Base-by-base conservation (phyloP, 2,329 filamentous ascomycete species). In the Colletotrichum sp. region DNA sequence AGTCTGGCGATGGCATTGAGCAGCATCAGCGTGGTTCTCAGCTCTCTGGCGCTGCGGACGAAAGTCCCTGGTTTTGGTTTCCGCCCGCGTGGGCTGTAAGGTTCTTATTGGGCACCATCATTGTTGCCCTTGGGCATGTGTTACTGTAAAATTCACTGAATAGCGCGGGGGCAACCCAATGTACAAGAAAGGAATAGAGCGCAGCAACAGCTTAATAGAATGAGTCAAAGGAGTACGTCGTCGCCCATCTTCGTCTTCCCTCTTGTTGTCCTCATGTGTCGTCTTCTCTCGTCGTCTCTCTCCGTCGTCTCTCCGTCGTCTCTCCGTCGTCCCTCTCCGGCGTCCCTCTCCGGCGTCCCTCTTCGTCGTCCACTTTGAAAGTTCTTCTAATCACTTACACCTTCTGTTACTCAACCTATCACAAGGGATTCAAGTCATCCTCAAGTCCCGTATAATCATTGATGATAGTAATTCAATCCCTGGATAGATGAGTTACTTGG, bases 1-100 rank as follows among this genome's bases (percentile, higher is more conserved):
- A 94, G 93, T 79, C 85, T 98, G 82, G 96, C 96, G 1, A 99
- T 98, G 96, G 96, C 96, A 30, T 85, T 96, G 83, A 98, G 96
- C 84, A 96, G 94, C 84, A 93, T 98, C 79, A 97, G 95, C 81
- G 96, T 99, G 62, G 94, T 98, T 67, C 86, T 92, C 81, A 98
- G 95, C 83, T 96, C 94, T 86, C 85, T 98, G 81, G 89, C 92
- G 66, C 84, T 98, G 86, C 91, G 93, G 82, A 89, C 83, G 71
- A 78, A 82, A 65, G 74, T 89, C 13, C 86, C 87, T 10, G 80
- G 84, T 26, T 44, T 90, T 12, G 88, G 89, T 3, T 91, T 89
- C 79, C 82, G 86, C 74, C 81, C 82, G 39, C 82, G 79, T 1
- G 34, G 62, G 2, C 18, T 64, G 16, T 64, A 3, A 16, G 1